Conservation (phyloP, 1,139 yeast species). For the Eremothecium cymbalariae region DNA sequence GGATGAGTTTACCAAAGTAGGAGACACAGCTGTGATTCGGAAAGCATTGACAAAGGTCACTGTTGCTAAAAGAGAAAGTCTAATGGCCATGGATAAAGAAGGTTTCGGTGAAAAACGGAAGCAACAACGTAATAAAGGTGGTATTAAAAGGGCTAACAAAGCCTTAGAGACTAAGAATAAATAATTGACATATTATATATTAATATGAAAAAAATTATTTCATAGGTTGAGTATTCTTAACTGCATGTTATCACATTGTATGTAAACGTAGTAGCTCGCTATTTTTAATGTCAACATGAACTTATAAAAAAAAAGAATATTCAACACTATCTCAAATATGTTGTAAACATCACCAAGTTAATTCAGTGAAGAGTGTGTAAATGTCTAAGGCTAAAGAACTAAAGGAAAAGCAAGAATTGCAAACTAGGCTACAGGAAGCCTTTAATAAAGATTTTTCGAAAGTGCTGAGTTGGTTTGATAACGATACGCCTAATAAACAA, state of each 20-base stretch:
- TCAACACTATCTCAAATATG: too few relatives aligned
- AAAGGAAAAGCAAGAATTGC: slow-evolving; percentile 34
- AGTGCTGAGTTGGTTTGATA: slow-evolving; percentile 25
- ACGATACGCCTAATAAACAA: slow-evolving; percentile 10
- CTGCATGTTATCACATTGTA: too few relatives aligned
- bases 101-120: slow-evolving; percentile 70
- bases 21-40: slow-evolving; percentile 69
- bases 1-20: slow-evolving; percentile 59
- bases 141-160: neutral
- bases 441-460: slow-evolving; percentile 21
- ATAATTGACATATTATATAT: slow-evolving; percentile 1
- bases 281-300: too few relatives aligned
- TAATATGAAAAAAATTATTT: neutral
- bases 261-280: too few relatives aligned
- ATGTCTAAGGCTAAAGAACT: slow-evolving; percentile 34
- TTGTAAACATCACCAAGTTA: too few relatives aligned
- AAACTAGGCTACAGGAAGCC: slow-evolving; percentile 30
- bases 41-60: slow-evolving; percentile 61
- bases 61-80: slow-evolving; percentile 80
- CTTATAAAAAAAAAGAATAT: too few relatives aligned
- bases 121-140: slow-evolving; percentile 44
- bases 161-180: too few relatives aligned
- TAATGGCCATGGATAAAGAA: slow-evolving; percentile 89
- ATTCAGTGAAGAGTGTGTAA: too few relatives aligned
- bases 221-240: too few relatives aligned